Evolutionary conservation across 768 basidiomycete species (phyloP), one percentile per base, ranked within the genome.

Genomic region (Suillus luteus): DNA sequence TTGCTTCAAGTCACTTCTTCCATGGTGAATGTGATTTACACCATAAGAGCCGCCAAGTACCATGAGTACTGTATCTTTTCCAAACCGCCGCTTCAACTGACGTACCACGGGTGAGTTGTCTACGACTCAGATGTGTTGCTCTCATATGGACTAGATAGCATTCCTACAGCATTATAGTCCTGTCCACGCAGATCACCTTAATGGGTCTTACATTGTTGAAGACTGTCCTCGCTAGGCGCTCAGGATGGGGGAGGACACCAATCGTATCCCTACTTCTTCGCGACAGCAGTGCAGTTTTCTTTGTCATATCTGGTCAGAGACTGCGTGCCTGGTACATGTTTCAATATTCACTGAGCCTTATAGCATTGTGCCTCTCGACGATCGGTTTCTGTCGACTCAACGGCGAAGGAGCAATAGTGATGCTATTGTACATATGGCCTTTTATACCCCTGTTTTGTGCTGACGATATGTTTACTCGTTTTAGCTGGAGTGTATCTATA

Each of bases 221-320:
- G 22, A 12, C 12, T 48, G 12, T 48, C 46, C 46, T 48, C 12
- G 3, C 22, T 11, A 24, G 46, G 22, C 22, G 46, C 12, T 48
- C 46, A 7, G 46, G 46, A 48, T 48, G 46, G 46, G 46, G 46
- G 46, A 48, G 46, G 46, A 48, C 46, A 48, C 22, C 46, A 12
- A 24, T 48, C 12, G 12, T 48, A 48, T 24, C 46, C 22, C 46
- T 48, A 24, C 5, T 48, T 48, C 22, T 48, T 12, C 46, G 46
- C 12, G 46, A 48, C 46, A 14, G 46, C 46, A 48, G 46, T 6
- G 46, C 22, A 6, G 46, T 48, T 22, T 11, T 22, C n/a, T 2
- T 48, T 48, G 46, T 48, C 22, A 22, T 48, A 48, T 48, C n/a
- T 48, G n/a, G 46, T 48, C 46, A 48, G 46, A 48, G 22, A 48